Evolutionary conservation across 805 yeast genomes (phyloP), one percentile per base, ranked within the genome.

Genomic region (Metschnikowia colocasiae): DNA sequence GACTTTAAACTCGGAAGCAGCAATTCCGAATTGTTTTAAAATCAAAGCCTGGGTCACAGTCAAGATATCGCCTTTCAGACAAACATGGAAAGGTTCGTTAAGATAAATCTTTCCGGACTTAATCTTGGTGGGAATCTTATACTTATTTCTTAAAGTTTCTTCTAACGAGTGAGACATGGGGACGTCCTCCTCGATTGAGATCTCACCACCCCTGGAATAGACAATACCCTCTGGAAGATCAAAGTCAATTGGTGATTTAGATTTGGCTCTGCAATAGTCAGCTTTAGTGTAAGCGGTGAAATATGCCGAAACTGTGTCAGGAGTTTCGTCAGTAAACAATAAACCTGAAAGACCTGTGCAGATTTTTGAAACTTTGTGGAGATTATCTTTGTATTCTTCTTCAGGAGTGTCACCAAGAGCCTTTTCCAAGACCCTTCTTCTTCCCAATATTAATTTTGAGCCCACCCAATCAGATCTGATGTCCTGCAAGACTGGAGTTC

Each of bases 81-180:
- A 88, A 32, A 95, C 97, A 40, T 76, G 76, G 68, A 79, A 88
- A 34, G 94, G 94, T 56, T 81, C 81, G 18, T 80, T 81, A 41
- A 94, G 72, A 49, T 79, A 75, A 55, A 94, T 85, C 65, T 92
- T 92, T 65, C 99, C 99, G 44, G 83, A 77, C 62, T 85, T 86
- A 55, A 94, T 86, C 62, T 82, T 84, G 4, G 98, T 91, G 57
- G 99, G 98, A 58, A 94, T 80, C 63, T 92, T 91, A 56, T 82
- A 82, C 63, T 86, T 86, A 67, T 82, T 87, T 75, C 99, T 85
- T 61, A 94, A 68, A 34, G 96, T 88, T 60, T 90, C 88, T 69
- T 94, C 99, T 71, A 95, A 78, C 5, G 98, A 89, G 65, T 94
- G 99, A 10, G 95, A 85, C 87, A 94, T 83, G 58, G 97, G 96